A percentile compares a stretch with the other conserved stretches of the same genome.
Evolutionary conservation across 2,329 filamentous ascomycete genomes (phyloP).

Genomic region (Coniochaeta sp.): DNA sequence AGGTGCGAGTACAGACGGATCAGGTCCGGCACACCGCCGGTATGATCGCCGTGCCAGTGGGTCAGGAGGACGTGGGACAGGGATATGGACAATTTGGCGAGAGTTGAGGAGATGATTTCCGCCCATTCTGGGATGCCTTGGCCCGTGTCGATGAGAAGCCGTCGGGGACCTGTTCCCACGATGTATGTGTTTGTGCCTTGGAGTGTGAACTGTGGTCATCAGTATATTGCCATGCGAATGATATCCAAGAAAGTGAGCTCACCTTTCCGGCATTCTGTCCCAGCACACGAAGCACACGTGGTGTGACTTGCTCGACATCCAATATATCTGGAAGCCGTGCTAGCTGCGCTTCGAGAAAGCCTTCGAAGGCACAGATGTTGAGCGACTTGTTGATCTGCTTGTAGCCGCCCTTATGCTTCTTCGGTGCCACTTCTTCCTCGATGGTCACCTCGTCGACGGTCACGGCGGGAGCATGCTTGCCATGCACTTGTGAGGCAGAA

Average conservation of each 20-base stretch:
- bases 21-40: slow-evolving; percentile 67
- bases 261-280: slow-evolving; percentile 36
- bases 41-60: slow-evolving; percentile 90
- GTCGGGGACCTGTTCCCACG: slow-evolving; percentile 63
- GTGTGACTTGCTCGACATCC: slow-evolving; percentile 32
- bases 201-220: slow-evolving; percentile 64
- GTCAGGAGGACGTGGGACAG: slow-evolving; percentile 76
- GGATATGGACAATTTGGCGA: slow-evolving; percentile 63
- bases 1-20: slow-evolving; percentile 52
- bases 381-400: slow-evolving; percentile 38
- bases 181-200: slow-evolving; percentile 94
- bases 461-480: background rate
- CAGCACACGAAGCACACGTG: slow-evolving; percentile 32
- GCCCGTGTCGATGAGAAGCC: slow-evolving; percentile 85
- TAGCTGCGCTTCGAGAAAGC: slow-evolving; percentile 34
- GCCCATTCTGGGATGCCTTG: slow-evolving; percentile 74
- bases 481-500: background rate
- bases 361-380: slow-evolving; percentile 38
- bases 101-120: slow-evolving; percentile 55
- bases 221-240: slow-evolving; percentile 41
- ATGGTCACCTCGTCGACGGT: background rate
- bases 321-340: slow-evolving; percentile 24
- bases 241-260: slow-evolving; percentile 4
- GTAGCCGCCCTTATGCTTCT: slow-evolving; percentile 25
- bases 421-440: background rate